Evolutionary conservation across 2,329 filamentous ascomycete species (phyloP), one percentile per base, ranked within the genome.

Genomic region (Ophiostoma ulmi): DNA sequence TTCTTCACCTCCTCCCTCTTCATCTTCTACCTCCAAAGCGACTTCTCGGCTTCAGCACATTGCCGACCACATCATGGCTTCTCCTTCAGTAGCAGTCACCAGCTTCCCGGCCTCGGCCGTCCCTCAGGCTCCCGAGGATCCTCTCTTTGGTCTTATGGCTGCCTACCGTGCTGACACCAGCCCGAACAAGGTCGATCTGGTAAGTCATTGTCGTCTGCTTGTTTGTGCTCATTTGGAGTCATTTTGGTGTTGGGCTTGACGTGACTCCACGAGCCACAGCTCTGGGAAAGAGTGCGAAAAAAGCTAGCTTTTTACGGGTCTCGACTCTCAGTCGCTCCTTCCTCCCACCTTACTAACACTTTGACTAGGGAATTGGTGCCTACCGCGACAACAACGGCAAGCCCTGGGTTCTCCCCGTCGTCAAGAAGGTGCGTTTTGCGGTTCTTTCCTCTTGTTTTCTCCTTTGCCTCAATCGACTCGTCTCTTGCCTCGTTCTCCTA

Each of bases 361-460:
- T 39, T 55, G 55, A 55, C 66, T 31, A 88, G 86, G 88, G 88
- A 72, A 89, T 98, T 83, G 95, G 95, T 76, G 95, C 95, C 72
- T 99, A 99, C 82, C 87, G 95, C 79, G 95, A 97, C 78, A 86
- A 98, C 82, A 91, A 94, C 78, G 94, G 93, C 73, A 98, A 98
- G 84, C 95, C 95, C 3, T 99, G 95, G 95, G 89, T 99, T 73
- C 83, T 99, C 74, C 94, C 95, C 26, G 94, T 98, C 2, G 94
- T 98, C 73, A 96, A 93, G 83, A 96, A 97, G 91, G 94, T 97
- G 83, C 78, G 83, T 75, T 72, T 61, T 41, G 48, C 10, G 63
- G 22, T 48, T 41, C 35, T 26, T 22, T 35, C n/a, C 65, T 44
- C 61, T 38, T 26, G 44, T 20, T 22, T 48, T 36, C 20, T 10